Conservation (phyloP, 73 alveolate genomes). For the Diophrys sp. region DNA sequence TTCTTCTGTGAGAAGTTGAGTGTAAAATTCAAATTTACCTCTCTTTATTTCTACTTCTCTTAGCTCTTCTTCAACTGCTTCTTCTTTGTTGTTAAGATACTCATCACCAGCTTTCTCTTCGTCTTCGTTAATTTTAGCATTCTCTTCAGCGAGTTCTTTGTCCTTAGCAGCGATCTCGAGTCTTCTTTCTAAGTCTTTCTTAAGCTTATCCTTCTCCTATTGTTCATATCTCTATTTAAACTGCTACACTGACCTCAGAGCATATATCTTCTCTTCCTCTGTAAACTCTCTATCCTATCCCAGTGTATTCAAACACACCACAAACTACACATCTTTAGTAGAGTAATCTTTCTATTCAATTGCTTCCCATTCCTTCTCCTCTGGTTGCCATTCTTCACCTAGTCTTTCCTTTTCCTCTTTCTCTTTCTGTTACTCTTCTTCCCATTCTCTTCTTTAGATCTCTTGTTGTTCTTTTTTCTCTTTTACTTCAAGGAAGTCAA, state of each 20-base stretch:
- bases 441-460: conserved; percentile 62
- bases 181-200: conserved; percentile 74
- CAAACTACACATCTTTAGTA: conserved; percentile 44
- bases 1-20: conserved; percentile 26
- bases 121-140: conserved; percentile 46
- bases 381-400: conserved; percentile 60
- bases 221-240: conserved; percentile 71
- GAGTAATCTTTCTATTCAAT: conserved; percentile 40
- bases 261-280: conserved; percentile 59
- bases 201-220: conserved; percentile 67
- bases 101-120: conserved; percentile 75
- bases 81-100: conserved; percentile 57
- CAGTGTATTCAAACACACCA: conserved; percentile 86
- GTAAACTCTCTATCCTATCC: conserved; percentile 89
- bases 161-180: conserved; percentile 60
- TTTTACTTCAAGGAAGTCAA: conserved; percentile 62
- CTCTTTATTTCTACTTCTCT: conserved; percentile 49
- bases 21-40: conserved; percentile 51
- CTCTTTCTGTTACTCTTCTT: conserved; percentile 68
- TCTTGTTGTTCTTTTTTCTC: conserved; percentile 68
- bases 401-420: conserved; percentile 67
- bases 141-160: conserved; percentile 50
- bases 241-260: conserved; percentile 49
- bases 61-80: conserved; percentile 68
- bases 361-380: conserved; percentile 59